phyloP scores from a whole-genome alignment of 805 yeast genomes.

The Nakazawaea ernobii region DNA sequence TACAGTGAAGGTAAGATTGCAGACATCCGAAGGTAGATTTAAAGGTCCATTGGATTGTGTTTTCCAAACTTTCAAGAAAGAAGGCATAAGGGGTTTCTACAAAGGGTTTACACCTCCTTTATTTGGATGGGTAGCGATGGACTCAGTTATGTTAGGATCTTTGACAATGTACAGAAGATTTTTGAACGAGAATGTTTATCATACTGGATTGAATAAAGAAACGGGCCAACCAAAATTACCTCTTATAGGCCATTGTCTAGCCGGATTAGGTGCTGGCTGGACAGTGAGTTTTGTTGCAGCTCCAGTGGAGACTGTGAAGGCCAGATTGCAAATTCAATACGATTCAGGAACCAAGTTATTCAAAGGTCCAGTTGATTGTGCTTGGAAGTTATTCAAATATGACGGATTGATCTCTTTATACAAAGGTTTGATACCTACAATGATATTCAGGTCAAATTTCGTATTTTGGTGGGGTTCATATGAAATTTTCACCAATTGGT shows the following conservation, averaged over 20 bases:
- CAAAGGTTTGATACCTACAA: slow-evolving; percentile 78
- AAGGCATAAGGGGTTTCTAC: slow-evolving; percentile 76
- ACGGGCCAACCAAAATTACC: slow-evolving; percentile 45
- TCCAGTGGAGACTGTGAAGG: slow-evolving; percentile 86
- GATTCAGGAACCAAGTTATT: slow-evolving; percentile 65
- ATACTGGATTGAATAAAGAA: slow-evolving; percentile 34
- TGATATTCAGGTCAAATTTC: slow-evolving; percentile 83
- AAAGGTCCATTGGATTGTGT: slow-evolving; percentile 82
- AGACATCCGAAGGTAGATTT: slow-evolving; percentile 67
- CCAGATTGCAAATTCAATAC: slow-evolving; percentile 84
- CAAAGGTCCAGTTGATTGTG: slow-evolving; percentile 78
- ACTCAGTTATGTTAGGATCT: slow-evolving; percentile 84
- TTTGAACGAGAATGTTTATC: slow-evolving; percentile 58
- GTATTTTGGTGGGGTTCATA: slow-evolving; percentile 94
- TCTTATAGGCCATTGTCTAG: slow-evolving; percentile 64
- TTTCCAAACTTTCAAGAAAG: slow-evolving; percentile 60
- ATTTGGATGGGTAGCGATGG: slow-evolving; percentile 93
- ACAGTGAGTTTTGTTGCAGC: slow-evolving; percentile 96
- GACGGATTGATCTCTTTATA: slow-evolving; percentile 71
- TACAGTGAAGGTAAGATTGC: slow-evolving; percentile 82
- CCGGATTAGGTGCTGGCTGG: slow-evolving; percentile 82
- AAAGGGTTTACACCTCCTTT: slow-evolving; percentile 92
- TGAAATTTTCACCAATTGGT: slow-evolving; percentile 67
- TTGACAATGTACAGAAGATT: slow-evolving; percentile 69
- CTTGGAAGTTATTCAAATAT: slow-evolving; percentile 46